Evolutionary conservation across 805 yeast genomes (phyloP).

Genomic region (Cyberlindnera meyerae): DNA sequence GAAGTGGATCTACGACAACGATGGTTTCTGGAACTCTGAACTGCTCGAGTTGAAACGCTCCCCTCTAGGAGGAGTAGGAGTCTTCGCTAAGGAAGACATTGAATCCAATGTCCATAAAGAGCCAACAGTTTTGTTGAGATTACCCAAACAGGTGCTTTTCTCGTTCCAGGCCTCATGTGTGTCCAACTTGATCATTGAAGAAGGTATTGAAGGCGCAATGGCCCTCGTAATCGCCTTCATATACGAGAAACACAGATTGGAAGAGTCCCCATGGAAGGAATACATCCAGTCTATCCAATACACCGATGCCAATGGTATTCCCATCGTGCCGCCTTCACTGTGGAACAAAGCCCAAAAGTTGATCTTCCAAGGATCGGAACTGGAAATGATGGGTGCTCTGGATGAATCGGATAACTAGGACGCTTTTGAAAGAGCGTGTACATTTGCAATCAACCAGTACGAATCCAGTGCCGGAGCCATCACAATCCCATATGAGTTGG

Average conservation of each 20-base stretch:
- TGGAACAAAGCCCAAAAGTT: constrained; percentile 53
- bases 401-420: constrained; percentile 40
- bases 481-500: constrained; percentile 28
- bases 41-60: constrained; percentile 43
- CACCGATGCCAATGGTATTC: constrained; percentile 26
- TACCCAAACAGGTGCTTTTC: constrained; percentile 57
- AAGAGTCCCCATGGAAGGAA: constrained; percentile 70
- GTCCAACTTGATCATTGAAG: constrained; percentile 62
- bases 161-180: constrained; percentile 57
- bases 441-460: constrained; percentile 26
- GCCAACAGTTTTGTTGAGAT: constrained; percentile 39
- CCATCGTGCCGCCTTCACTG: constrained; percentile 54
- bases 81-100: constrained; percentile 48
- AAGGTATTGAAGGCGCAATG: constrained; percentile 55
- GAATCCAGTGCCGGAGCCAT: constrained; percentile 25
- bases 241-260: constrained; percentile 58
- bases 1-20: constrained; percentile 50
- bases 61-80: constrained; percentile 64
- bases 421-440: constrained; percentile 34
- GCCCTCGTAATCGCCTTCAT: constrained; percentile 65
- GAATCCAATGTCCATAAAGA: constrained; percentile 8
- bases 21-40: constrained; percentile 50
- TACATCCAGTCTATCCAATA: constrained; percentile 52
- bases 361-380: constrained; percentile 49
- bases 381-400: constrained; percentile 57